A percentile compares a stretch with the other conserved stretches of the same genome.
These are phyloP conservation scores for Diplodia scrobiculata DNA, from an alignment of 2,329 filamentous ascomycete species.

Conservation along the genomic window DNA sequence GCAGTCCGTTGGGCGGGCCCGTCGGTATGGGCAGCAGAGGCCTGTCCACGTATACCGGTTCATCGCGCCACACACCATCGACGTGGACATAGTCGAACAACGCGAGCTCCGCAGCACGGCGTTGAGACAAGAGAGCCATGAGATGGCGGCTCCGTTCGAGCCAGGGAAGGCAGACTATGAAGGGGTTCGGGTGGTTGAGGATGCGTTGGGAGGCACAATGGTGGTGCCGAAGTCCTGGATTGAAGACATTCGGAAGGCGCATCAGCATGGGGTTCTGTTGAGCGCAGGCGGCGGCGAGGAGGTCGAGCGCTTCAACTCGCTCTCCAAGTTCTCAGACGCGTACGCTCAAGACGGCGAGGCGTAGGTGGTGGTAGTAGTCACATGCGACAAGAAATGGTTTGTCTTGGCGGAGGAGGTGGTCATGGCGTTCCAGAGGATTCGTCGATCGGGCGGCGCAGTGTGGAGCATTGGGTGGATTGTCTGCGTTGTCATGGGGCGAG, in stretches of 20 bases:
- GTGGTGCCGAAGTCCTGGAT: conserved; percentile 38
- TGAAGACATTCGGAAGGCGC: not conserved
- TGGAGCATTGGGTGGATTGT: conserved; percentile 15
- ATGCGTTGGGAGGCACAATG: conserved; percentile 32
- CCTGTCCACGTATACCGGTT: conserved; percentile 67
- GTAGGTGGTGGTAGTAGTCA: not conserved
- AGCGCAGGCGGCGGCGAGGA: conserved; percentile 16
- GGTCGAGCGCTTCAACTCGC: conserved; percentile 34
- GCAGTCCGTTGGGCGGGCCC: conserved; percentile 64
- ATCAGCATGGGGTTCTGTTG: not conserved
- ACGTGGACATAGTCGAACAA: conserved; percentile 53
- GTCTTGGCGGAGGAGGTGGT: not conserved
- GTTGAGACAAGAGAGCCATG: not conserved
- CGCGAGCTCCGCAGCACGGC: conserved; percentile 39
- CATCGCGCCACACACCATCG: conserved; percentile 72
- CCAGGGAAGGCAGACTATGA: not conserved
- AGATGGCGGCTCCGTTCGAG: conserved; percentile 23
- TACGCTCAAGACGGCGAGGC: conserved; percentile 31
- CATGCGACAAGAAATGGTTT: not conserved
- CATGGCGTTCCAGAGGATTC: not conserved
- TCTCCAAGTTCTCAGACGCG: conserved; percentile 39
- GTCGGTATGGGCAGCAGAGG: conserved; percentile 61
- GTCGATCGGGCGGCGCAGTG: not conserved
- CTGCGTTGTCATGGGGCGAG: conserved; percentile 17
- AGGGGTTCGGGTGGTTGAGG: conserved; percentile 34